Conservation (phyloP, 2,329 filamentous ascomycete genomes). For the Fusarium caatingaense region DNA sequence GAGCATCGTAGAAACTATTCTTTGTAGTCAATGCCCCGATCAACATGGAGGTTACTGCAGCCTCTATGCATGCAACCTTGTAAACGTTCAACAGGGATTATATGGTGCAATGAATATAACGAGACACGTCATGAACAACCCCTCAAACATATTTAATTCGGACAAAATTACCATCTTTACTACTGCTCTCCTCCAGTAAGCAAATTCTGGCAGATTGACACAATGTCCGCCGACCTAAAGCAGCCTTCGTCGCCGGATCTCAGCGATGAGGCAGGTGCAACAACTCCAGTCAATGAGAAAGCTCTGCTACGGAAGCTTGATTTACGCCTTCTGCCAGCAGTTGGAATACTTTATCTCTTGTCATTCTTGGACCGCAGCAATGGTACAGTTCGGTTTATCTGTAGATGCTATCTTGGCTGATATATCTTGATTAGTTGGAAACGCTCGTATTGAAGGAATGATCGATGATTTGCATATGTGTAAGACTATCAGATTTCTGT, state of each 20-base stretch:
- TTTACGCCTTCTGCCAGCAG: constrained; percentile 61
- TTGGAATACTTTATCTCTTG: constrained; percentile 66
- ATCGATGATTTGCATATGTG: constrained; percentile 64
- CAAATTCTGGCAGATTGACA: accelerated
- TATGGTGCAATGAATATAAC: constrained; percentile 24
- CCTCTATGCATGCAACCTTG: not conserved
- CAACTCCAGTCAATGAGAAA: constrained; percentile 61
- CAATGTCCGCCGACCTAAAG: constrained; percentile 8
- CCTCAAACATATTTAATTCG: not conserved
- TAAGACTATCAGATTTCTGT: constrained; percentile 43
- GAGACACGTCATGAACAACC: not conserved
- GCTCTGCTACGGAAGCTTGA: constrained; percentile 69
- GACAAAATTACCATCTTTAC: accelerated
- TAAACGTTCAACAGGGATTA: constrained; percentile 8
- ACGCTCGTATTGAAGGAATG: constrained; percentile 68
- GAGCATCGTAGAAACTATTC: not conserved
- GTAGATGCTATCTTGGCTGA: constrained; percentile 2
- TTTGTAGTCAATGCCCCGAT: not conserved
- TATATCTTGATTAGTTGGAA: constrained; percentile 60
- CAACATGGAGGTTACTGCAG: not conserved
- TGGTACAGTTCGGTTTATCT: constrained; percentile 48
- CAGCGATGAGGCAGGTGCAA: constrained; percentile 31
- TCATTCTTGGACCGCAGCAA: constrained; percentile 70
- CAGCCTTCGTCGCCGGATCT: constrained; percentile 25
- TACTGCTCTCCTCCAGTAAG: accelerated